A percentile compares a stretch with the other conserved stretches of the same genome.
Conservation (phyloP, 73 alveolate genomes). For the Paramecium caudatum region DNA sequence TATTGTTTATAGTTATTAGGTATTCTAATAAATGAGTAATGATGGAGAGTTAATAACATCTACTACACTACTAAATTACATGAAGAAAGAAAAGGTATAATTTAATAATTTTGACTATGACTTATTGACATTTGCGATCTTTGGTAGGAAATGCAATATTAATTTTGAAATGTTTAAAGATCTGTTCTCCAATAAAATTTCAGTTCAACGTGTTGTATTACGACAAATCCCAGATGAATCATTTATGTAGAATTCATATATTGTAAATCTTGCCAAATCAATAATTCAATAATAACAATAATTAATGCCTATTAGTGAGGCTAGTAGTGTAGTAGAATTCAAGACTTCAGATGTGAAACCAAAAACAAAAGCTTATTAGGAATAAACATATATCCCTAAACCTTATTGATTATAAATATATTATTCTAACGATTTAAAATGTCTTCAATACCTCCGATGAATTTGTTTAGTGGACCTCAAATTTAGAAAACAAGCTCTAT, state of each 20-base stretch:
- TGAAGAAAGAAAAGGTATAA: neutral
- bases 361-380: neutral
- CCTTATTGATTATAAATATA: constrained; percentile 36
- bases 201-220: neutral
- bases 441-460: constrained; percentile 33
- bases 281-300: neutral
- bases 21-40: neutral
- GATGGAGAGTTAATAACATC: neutral
- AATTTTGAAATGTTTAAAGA: constrained; percentile 2
- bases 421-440: too few relatives aligned
- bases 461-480: constrained; percentile 31
- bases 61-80: neutral
- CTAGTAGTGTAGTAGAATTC: constrained; percentile 7
- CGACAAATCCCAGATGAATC: constrained; percentile 10
- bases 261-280: neutral
- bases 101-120: neutral
- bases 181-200: neutral
- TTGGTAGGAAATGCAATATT: neutral
- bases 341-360: neutral
- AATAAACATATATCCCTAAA: constrained; percentile 2
- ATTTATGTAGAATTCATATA: neutral
- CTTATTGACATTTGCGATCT: neutral
- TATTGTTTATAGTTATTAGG: neutral
- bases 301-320: constrained; percentile 15
- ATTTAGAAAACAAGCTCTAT: neutral